These are phyloP conservation scores for Microthyrium microscopicum DNA, from an alignment of 2,329 filamentous ascomycete genomes.

Conservation along the genomic window DNA sequence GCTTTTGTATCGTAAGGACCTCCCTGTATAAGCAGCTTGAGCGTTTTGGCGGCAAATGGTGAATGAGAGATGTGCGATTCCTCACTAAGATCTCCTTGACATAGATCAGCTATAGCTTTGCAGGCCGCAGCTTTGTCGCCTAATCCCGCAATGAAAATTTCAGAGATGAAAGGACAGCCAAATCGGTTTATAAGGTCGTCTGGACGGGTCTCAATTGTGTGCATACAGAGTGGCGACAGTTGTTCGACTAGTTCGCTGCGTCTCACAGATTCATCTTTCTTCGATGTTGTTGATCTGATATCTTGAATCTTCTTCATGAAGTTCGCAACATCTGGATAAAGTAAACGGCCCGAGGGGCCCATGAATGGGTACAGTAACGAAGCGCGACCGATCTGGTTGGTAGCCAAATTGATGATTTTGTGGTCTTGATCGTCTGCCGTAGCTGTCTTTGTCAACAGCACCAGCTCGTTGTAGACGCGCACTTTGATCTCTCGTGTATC, in stretches of 20 bases:
- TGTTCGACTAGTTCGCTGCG: constrained; percentile 59
- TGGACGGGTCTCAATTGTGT: constrained; percentile 53
- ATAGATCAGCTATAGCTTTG: constrained; percentile 40
- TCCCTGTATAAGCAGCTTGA: constrained; percentile 81
- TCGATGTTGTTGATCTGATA: constrained; percentile 70
- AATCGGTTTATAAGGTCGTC: constrained; percentile 57
- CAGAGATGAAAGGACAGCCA: constrained; percentile 71
- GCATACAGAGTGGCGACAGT: constrained; percentile 58
- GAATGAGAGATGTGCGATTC: constrained; percentile 44
- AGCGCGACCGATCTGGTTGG: constrained; percentile 46
- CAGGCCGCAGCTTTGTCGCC: constrained; percentile 63
- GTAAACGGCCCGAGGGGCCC: constrained; percentile 42
- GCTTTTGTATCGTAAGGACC: constrained; percentile 65
- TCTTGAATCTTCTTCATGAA: constrained; percentile 62
- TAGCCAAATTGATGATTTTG: constrained; percentile 47
- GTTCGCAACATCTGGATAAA: constrained; percentile 39
- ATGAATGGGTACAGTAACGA: constrained; percentile 71
- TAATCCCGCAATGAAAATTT: constrained; percentile 59
- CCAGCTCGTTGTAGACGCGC: constrained; percentile 69
- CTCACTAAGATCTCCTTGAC: constrained; percentile 21
- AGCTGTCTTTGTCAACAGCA: constrained; percentile 42
- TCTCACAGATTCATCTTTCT: constrained; percentile 69
- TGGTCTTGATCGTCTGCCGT: constrained; percentile 34
- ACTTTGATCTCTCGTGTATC: constrained; percentile 83
- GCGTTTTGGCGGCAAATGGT: constrained; percentile 57